Percentiles rank a stretch among this genome's conserved stretches.
Conservation (phyloP, 2,329 filamentous ascomycete genomes). For the Pseudogymnoascus sp. region DNA sequence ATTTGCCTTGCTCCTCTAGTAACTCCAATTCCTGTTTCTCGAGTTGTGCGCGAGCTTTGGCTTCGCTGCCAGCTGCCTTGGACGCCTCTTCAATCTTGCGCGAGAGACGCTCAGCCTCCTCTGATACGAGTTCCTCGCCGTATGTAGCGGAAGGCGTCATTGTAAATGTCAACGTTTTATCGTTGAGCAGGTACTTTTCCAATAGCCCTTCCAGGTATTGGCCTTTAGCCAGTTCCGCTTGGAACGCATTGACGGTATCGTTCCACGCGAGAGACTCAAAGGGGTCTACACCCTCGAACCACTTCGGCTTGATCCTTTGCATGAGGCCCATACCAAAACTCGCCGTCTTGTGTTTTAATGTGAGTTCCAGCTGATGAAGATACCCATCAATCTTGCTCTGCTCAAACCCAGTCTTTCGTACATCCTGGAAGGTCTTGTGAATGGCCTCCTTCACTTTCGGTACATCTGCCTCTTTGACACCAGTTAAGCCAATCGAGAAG, state of each 20-base stretch:
- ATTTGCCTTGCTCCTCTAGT: slow-evolving; percentile 73
- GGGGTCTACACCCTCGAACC: slow-evolving; percentile 93
- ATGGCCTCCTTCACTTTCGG: slow-evolving; percentile 68
- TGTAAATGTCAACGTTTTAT: slow-evolving; percentile 82
- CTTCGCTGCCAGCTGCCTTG: slow-evolving; percentile 59
- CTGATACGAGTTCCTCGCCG: slow-evolving; percentile 62
- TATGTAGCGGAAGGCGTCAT: slow-evolving; percentile 82
- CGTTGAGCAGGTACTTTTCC: slow-evolving; percentile 83
- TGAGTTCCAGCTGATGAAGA: slow-evolving; percentile 87
- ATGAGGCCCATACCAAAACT: slow-evolving; percentile 89
- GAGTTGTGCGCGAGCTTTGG: slow-evolving; percentile 64
- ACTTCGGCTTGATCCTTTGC: slow-evolving; percentile 79
- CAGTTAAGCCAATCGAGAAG: slow-evolving; percentile 84
- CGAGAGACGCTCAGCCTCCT: slow-evolving; percentile 69
- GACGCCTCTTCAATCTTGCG: slow-evolving; percentile 66
- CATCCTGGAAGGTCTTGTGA: slow-evolving; percentile 62
- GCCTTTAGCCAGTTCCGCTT: slow-evolving; percentile 64
- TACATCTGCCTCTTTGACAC: slow-evolving; percentile 76
- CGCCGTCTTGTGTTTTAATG: slow-evolving; percentile 90
- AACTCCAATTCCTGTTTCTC: slow-evolving; percentile 73
- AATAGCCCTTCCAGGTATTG: slow-evolving; percentile 78
- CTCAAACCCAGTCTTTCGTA: slow-evolving; percentile 72
- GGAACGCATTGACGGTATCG: slow-evolving; percentile 76
- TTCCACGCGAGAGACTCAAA: slow-evolving; percentile 91
- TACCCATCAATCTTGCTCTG: slow-evolving; percentile 86